Evolutionary conservation across 305 asterid species (phyloP).

Genomic region (Fraxinus baroniana): DNA sequence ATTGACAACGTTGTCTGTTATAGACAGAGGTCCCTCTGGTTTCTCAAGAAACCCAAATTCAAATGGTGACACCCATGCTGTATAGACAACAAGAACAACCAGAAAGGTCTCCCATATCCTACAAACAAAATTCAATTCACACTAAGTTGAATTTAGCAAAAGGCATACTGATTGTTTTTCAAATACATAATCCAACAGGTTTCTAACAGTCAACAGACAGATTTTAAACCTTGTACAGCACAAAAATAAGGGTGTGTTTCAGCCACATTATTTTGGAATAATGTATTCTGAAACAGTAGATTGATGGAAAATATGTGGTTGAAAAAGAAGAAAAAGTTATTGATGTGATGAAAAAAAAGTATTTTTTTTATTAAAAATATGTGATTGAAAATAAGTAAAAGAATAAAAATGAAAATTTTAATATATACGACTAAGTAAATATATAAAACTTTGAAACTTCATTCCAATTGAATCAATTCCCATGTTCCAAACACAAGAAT

Average conservation of each 20-base stretch:
- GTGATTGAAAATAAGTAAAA: too few species aligned
- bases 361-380: too few species aligned
- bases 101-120: conserved; percentile 78
- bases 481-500: background rate
- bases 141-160: conserved; percentile 24
- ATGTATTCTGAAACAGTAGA: too few species aligned
- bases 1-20: conserved; percentile 70
- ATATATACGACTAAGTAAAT: background rate
- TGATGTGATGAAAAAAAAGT: too few species aligned
- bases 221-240: background rate
- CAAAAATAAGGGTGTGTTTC: background rate
- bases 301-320: too few species aligned
- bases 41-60: conserved; percentile 68
- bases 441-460: background rate
- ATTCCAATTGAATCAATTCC: background rate
- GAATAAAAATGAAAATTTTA: too few species aligned
- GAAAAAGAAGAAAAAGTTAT: too few species aligned
- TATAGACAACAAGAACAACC: conserved; percentile 66
- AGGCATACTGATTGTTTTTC: background rate
- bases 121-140: conserved; percentile 38
- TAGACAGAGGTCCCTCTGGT: conserved; percentile 45
- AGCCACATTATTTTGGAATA: too few species aligned
- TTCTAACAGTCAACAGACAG: background rate
- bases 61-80: conserved; percentile 94
- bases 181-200: background rate